Evolutionary conservation across 2,329 filamentous ascomycete species (phyloP), one percentile per base, ranked within the genome.

Genomic region (Aspergillus sp.): DNA sequence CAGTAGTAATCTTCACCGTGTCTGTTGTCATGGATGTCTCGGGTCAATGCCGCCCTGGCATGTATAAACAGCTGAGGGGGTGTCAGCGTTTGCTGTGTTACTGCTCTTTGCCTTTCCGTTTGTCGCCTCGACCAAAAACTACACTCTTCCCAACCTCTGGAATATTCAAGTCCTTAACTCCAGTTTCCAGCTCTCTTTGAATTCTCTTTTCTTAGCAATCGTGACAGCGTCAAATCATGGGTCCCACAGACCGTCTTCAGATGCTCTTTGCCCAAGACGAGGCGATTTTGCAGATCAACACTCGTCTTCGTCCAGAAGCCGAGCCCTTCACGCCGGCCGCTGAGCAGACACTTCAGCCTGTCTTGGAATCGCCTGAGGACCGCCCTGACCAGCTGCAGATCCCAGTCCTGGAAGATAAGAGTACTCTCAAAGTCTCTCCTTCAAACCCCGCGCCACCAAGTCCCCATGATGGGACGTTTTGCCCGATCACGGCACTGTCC

Each of bases 401-500:
- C 30, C 46, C 31, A n/a, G 38, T 38, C n/a, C n/a, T 7, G 7
- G n/a, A 28, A 25, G 17, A 23, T 13, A 48, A 43, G 17, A 11
- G 6, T 7, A 23, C 45, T 28, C 15, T 17, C 19, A 17, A 9
- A 17, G 47, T 7, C 34, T 17, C 11, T 17, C 11, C 7, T 15
- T 28, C 47, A 49, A 4, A 19, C 30, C 31, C 48, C 23, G 34
- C 23, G 15, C 19, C 30, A 49, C 57, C 60, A 22, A 34, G 56
- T 15, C 59, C 61, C 5, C 46, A 64, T 28, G 63, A 69, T 31
- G 66, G 68, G 9, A 69, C 67, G 15, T 82, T 81, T 65, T 81
- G 77, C 60, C 77, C 77, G 6, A 69, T 79, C 30, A 49, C 70
- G 9, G 72, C 78, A 19, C 71, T 81, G 7, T 72, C 73, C 15